Evolutionary conservation across 345 rosid species (phyloP), one percentile per base, ranked within the genome.

Genomic region (Nasturtium officinale): DNA sequence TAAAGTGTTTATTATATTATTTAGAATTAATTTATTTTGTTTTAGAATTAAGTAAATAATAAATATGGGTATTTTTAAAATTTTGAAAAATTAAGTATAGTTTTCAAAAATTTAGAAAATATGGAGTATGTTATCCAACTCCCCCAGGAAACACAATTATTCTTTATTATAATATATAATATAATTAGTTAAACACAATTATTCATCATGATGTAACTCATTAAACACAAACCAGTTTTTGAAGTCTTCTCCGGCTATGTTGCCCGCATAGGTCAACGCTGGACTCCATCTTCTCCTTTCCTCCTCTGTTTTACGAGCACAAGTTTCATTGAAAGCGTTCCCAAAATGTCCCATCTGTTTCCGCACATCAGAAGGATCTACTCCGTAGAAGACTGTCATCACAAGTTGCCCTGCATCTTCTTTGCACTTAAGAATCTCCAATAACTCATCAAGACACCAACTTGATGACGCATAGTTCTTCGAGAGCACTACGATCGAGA

Each of bases 391-490:
- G 21, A 17, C 5, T 2, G 45, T 32, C 45, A 30, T 59, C 40
- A 59, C 45, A 2, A 2, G 21, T 9, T 47, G 30, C 1, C 23
- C 46, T 4, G 20, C 2, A 0, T 32, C 9, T 32, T 20, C 7
- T 5, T 25, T 30, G 48, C 48, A 33, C 33, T 66, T 6, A 23
- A 66, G 2, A 20, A 66, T 65, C 6, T 65, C 56, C 15, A 56
- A 32, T 5, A 56, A 40, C 40, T 56, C 61, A 32, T 56, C n/a
- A 5, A 56, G 11, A 56, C 67, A 62, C 43, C 67, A 62, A 0
- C 51, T 62, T 1, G 67, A 62, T 1, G 69, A 64, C 3, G 56
- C 69, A 64, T 64, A 64, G 1, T 26, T 40, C 42, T 46, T 26
- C 1, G 70, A 65, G 18, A 65, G 70, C 2, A 65, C 5, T 3